Percentiles rank a stretch among this genome's conserved stretches.
Conservation (phyloP, 495 filamentous ascomycete genomes). For the Penicillium crystallinum region DNA sequence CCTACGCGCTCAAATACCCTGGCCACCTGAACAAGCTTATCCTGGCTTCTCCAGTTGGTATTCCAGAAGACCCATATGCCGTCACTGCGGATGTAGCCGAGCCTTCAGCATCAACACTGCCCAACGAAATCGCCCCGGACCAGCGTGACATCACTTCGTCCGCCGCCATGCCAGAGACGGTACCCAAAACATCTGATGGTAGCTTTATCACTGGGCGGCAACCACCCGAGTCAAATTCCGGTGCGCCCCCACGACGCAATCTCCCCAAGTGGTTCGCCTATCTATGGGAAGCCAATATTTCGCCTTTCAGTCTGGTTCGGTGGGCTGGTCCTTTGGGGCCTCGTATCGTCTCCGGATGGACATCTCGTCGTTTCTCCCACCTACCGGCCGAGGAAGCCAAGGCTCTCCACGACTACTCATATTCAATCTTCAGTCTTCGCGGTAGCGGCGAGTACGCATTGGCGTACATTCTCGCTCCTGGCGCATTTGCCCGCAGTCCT, state of each 20-base stretch:
- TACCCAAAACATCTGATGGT: slow-evolving; percentile 49
- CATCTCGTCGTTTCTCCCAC: slow-evolving; percentile 83
- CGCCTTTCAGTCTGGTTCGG: slow-evolving; percentile 85
- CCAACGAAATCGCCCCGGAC: slow-evolving; percentile 70
- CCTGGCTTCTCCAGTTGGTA: slow-evolving; percentile 86
- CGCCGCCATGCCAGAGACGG: slow-evolving; percentile 21
- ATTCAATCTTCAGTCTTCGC: slow-evolving; percentile 85
- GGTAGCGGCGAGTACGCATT: slow-evolving; percentile 96
- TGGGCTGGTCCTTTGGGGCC: slow-evolving; percentile 90
- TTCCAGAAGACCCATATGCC: slow-evolving; percentile 93
- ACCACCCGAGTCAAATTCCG: slow-evolving; percentile 18
- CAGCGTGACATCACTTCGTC: slow-evolving; percentile 50
- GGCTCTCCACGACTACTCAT: slow-evolving; percentile 85
- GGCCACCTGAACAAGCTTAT: slow-evolving; percentile 93
- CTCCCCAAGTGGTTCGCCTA: slow-evolving; percentile 81
- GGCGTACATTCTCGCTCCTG: slow-evolving; percentile 86
- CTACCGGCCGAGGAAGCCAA: slow-evolving; percentile 75
- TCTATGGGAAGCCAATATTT: slow-evolving; percentile 96
- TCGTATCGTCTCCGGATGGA: slow-evolving; percentile 91
- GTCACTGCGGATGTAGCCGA: slow-evolving; percentile 76
- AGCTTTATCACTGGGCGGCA: slow-evolving; percentile 50
- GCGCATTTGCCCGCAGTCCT: slow-evolving; percentile 84
- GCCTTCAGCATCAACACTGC: slow-evolving; percentile 60
- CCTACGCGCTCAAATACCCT: slow-evolving; percentile 94
- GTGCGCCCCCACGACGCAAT: slow-evolving; percentile 52